Evolutionary conservation across 2,329 filamentous ascomycete species (phyloP).

Genomic region (Grosmannia clavigera): DNA sequence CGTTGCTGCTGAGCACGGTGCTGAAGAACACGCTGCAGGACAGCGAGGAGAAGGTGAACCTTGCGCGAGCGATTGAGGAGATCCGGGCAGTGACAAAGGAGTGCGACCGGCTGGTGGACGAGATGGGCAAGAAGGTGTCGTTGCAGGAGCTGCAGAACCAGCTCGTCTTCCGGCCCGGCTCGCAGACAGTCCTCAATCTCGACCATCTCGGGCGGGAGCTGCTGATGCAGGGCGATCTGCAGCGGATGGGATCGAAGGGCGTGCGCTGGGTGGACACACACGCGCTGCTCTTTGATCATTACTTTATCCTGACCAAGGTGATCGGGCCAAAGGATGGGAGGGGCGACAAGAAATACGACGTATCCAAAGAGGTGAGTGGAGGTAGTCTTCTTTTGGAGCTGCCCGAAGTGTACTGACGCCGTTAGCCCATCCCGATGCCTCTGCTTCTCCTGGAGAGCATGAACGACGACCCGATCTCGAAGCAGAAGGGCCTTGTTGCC

Average conservation of each 20-base stretch:
- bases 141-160: slow-evolving; percentile 75
- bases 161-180: slow-evolving; percentile 73
- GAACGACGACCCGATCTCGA: slow-evolving; percentile 82
- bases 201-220: slow-evolving; percentile 89
- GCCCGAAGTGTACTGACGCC: neutral
- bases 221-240: slow-evolving; percentile 78
- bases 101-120: slow-evolving; percentile 83
- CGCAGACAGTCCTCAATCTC: slow-evolving; percentile 80
- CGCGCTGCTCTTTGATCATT: slow-evolving; percentile 90
- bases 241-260: slow-evolving; percentile 75
- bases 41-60: slow-evolving; percentile 78
- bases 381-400: neutral
- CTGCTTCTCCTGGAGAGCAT: slow-evolving; percentile 83
- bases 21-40: slow-evolving; percentile 73
- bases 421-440: slow-evolving; percentile 84
- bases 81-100: slow-evolving; percentile 82
- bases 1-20: slow-evolving; percentile 69
- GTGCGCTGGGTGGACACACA: slow-evolving; percentile 93
- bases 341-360: slow-evolving; percentile 78
- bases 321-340: slow-evolving; percentile 54
- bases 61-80: slow-evolving; percentile 76
- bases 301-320: slow-evolving; percentile 83
- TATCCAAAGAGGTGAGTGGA: slow-evolving; percentile 65
- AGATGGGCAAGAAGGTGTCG: slow-evolving; percentile 82
- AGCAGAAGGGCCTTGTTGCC: slow-evolving; percentile 58